These are phyloP conservation scores for Penicillium turbatum DNA, from an alignment of 495 filamentous ascomycete species.

Conservation along the genomic window DNA sequence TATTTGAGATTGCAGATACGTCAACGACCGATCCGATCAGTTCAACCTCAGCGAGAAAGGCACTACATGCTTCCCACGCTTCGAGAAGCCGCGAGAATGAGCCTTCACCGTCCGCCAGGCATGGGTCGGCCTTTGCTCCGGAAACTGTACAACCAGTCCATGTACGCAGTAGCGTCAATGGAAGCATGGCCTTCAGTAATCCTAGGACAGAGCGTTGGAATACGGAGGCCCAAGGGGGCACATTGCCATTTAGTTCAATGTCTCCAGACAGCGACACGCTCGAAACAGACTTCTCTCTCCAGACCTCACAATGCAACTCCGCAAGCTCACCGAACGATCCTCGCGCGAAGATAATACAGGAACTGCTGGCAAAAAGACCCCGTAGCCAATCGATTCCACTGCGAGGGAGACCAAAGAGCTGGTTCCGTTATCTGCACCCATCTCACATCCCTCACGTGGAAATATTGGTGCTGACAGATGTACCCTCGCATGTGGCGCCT, in stretches of 20 bases:
- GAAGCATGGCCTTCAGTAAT: constrained; percentile 7
- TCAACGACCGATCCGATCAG: constrained; percentile 19
- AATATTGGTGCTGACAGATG: constrained; percentile 54
- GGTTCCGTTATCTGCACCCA: constrained; percentile 49
- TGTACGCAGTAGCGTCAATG: constrained; percentile 1
- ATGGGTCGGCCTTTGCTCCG: constrained; percentile 45
- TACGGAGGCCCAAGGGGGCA: neutral
- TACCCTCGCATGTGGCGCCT: constrained; percentile 48
- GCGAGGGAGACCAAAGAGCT: constrained; percentile 26
- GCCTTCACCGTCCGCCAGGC: constrained; percentile 23
- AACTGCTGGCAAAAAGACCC: constrained; percentile 35
- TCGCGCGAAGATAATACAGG: constrained; percentile 29
- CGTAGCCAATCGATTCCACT: constrained; percentile 28
- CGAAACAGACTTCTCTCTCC: neutral
- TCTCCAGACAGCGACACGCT: constrained; percentile 5
- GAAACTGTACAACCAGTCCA: constrained; percentile 29
- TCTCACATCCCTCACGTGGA: constrained; percentile 54
- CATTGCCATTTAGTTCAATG: constrained; percentile 11
- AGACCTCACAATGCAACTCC: constrained; percentile 20
- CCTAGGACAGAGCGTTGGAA: constrained; percentile 10
- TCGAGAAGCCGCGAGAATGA: constrained; percentile 24
- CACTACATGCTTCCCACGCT: neutral
- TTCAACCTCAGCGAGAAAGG: neutral
- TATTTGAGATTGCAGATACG: constrained; percentile 44
- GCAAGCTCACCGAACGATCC: constrained; percentile 24